Percentiles rank a stretch among this genome's conserved stretches.
Evolutionary conservation across 2,329 filamentous ascomycete species (phyloP).

Genomic region (Xylariaceae sp.): DNA sequence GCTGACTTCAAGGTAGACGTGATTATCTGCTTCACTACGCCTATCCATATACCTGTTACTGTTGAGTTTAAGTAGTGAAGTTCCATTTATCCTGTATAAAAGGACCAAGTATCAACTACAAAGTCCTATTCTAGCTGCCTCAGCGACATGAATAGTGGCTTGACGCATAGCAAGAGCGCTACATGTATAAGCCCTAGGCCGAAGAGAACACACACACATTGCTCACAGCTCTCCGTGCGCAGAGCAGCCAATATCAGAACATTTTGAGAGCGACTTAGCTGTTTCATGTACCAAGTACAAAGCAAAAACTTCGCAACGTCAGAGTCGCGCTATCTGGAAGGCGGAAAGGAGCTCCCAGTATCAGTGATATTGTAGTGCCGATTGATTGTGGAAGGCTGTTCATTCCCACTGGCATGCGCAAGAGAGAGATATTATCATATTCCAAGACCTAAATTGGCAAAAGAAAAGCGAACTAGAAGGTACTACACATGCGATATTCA

Average conservation of each 20-base stretch:
- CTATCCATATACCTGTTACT: too few species aligned
- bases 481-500: slow-evolving; percentile 52
- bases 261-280: slow-evolving; percentile 50
- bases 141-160: too few species aligned
- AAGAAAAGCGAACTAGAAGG: slow-evolving; percentile 49
- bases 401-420: slow-evolving; percentile 50
- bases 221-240: slow-evolving; percentile 48
- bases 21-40: too few species aligned
- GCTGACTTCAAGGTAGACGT: too few species aligned
- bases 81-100: too few species aligned
- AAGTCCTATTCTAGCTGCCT: too few species aligned
- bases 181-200: too few species aligned
- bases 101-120: too few species aligned
- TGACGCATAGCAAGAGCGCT: too few species aligned
- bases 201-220: slow-evolving; percentile 46
- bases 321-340: slow-evolving; percentile 36
- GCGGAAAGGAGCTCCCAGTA: slow-evolving; percentile 55
- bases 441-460: slow-evolving; percentile 56
- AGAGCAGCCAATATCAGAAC: slow-evolving; percentile 40
- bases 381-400: slow-evolving; percentile 46
- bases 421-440: slow-evolving; percentile 53
- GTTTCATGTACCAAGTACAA: slow-evolving; percentile 58
- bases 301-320: slow-evolving; percentile 38
- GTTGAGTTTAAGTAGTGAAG: too few species aligned
- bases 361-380: slow-evolving; percentile 55